A percentile compares a stretch with the other conserved stretches of the same genome.
phyloP scores from a whole-genome alignment of 306 rosid genomes.

The Prunus armeniaca region DNA sequence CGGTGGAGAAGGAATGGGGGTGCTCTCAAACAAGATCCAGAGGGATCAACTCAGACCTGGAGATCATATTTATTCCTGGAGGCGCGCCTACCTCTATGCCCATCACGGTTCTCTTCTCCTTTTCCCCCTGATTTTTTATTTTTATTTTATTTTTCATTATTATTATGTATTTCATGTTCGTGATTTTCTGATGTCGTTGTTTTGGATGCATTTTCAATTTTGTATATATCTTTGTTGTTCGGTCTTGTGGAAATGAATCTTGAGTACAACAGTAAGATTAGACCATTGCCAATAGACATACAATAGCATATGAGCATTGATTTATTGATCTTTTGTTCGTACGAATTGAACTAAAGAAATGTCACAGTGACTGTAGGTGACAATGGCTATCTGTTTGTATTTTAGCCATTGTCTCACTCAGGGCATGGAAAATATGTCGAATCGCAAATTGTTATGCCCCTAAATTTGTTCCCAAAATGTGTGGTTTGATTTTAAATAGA shows the following conservation, averaged over 20 bases:
- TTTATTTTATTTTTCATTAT: too few relatives aligned
- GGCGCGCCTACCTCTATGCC: slow-evolving; percentile 57
- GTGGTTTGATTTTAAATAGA: too few relatives aligned
- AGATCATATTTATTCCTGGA: slow-evolving; percentile 86
- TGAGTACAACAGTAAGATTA: too few relatives aligned
- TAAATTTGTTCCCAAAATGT: too few relatives aligned
- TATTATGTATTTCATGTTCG: background rate
- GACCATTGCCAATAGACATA: too few relatives aligned
- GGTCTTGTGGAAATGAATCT: too few relatives aligned
- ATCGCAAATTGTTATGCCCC: too few relatives aligned
- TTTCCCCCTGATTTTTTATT: background rate
- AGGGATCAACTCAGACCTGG: slow-evolving; percentile 49
- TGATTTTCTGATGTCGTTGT: background rate
- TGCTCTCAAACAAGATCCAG: slow-evolving; percentile 56
- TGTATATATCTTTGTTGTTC: background rate
- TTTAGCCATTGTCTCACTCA: background rate
- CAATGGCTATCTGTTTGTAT: background rate
- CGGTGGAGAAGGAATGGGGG: slow-evolving; percentile 40
- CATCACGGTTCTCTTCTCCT: slow-evolving; percentile 59
- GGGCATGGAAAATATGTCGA: too few relatives aligned
- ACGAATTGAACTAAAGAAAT: background rate
- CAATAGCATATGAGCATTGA: background rate
- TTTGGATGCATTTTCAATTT: background rate
- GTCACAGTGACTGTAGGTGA: background rate
- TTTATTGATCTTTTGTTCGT: background rate